phyloP scores from a whole-genome alignment of 495 filamentous ascomycete genomes.

The Tetracladium marchalianum region DNA sequence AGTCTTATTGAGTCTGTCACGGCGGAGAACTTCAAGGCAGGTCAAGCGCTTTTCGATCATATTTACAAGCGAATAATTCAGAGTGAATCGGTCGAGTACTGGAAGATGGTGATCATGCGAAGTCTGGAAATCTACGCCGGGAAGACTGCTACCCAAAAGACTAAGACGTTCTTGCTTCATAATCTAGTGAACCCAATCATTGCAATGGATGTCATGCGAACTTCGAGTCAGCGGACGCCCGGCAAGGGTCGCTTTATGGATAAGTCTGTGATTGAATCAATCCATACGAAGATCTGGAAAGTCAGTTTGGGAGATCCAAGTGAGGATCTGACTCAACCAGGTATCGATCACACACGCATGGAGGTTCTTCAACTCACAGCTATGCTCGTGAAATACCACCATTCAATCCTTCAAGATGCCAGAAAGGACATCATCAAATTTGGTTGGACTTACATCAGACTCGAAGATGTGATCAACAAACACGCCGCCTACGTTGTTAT shows the following conservation, averaged over 20 bases:
- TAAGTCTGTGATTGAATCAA: constrained; percentile 76
- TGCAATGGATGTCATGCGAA: constrained; percentile 86
- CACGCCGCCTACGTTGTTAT: constrained; percentile 96
- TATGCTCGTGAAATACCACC: constrained; percentile 88
- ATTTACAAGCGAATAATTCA: constrained; percentile 80
- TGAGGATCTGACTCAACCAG: constrained; percentile 76
- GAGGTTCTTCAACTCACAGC: constrained; percentile 91
- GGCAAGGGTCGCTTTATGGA: constrained; percentile 69
- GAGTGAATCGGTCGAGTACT: constrained; percentile 79
- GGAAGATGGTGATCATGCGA: constrained; percentile 71
- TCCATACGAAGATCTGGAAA: constrained; percentile 91
- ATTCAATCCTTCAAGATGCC: constrained; percentile 71
- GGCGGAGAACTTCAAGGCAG: constrained; percentile 66
- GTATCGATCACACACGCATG: constrained; percentile 92
- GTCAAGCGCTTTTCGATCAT: constrained; percentile 64
- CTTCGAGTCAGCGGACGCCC: constrained; percentile 39
- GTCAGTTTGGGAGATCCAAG: constrained; percentile 72
- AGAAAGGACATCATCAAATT: constrained; percentile 99
- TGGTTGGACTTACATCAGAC: constrained; percentile 93
- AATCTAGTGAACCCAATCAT: constrained; percentile 93
- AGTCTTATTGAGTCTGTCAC: constrained; percentile 74
- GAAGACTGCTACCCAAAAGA: constrained; percentile 67
- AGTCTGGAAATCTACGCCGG: constrained; percentile 83
- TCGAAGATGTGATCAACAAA: constrained; percentile 99
- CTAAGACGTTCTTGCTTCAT: constrained; percentile 86